Evolutionary conservation across 2,329 filamentous ascomycete species (phyloP).

Genomic region (Cladosporium sp.): DNA sequence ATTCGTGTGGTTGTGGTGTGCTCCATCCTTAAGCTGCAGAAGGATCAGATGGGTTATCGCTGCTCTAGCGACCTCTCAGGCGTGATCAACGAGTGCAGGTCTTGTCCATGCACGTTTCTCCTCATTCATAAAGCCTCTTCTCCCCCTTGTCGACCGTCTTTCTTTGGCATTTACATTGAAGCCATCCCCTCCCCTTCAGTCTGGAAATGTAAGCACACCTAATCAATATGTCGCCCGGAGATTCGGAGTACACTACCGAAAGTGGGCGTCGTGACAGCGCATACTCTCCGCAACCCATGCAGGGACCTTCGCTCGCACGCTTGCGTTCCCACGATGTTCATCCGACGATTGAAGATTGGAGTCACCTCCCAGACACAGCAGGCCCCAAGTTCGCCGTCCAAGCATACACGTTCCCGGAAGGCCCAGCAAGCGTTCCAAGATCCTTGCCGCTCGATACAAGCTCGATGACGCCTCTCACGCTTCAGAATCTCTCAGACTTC

Average conservation of each 20-base stretch:
- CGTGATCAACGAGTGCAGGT: neutral
- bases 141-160: no score
- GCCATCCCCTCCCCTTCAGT: neutral
- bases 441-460: neutral
- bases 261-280: conserved; percentile 13
- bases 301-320: conserved; percentile 1
- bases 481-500: neutral
- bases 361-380: neutral
- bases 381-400: neutral
- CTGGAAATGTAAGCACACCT: neutral
- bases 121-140: neutral
- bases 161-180: neutral
- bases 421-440: conserved; percentile 5
- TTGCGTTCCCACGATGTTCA: neutral
- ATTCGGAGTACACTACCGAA: conserved; percentile 8
- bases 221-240: conserved; percentile 1
- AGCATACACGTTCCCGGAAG: conserved; percentile 1
- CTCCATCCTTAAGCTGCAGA: neutral
- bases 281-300: conserved; percentile 5
- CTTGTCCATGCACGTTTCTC: neutral
- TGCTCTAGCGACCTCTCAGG: neutral
- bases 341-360: conserved; percentile 4
- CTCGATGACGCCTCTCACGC: conserved; percentile 4
- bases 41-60: neutral
- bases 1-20: neutral